A percentile compares a stretch with the other conserved stretches of the same genome.
Conservation (phyloP, 2,329 filamentous ascomycete species). For the Cordyceps fumosorosea region DNA sequence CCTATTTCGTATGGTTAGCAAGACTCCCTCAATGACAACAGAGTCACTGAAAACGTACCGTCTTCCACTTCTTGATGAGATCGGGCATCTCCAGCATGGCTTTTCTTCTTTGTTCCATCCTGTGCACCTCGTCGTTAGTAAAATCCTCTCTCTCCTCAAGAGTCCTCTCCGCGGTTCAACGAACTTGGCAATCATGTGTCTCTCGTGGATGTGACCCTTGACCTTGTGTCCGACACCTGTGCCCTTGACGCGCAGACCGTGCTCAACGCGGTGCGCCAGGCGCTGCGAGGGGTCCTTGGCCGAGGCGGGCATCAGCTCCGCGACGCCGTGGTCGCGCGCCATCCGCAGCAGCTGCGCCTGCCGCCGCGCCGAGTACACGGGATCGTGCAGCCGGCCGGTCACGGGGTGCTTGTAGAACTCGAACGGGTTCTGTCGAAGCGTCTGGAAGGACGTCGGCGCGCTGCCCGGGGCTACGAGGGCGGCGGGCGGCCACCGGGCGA, state of each 20-base stretch:
- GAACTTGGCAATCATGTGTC: conserved; percentile 69
- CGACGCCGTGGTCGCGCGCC: conserved; percentile 69
- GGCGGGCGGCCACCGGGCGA: conserved; percentile 79
- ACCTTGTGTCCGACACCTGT: conserved; percentile 88
- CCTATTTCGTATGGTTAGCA: conserved; percentile 35
- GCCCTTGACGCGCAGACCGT: conserved; percentile 79
- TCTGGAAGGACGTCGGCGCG: conserved; percentile 45
- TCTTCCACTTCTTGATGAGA: conserved; percentile 88
- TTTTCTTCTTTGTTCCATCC: conserved; percentile 80
- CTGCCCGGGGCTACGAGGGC: conserved; percentile 45
- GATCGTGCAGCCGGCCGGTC: conserved; percentile 78
- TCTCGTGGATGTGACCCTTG: conserved; percentile 93
- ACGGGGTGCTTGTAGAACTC: conserved; percentile 67
- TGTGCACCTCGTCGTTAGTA: conserved; percentile 32
- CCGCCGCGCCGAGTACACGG: conserved; percentile 73
- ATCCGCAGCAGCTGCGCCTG: conserved; percentile 90
- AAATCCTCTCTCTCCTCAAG: background rate
- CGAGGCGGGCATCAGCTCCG: conserved; percentile 71
- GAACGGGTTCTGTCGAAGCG: conserved; percentile 70
- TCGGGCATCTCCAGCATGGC: conserved; percentile 94
- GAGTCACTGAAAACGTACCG: conserved; percentile 49
- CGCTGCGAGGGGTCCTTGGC: conserved; percentile 68
- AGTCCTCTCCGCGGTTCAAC: conserved; percentile 23
- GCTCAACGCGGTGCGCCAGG: conserved; percentile 66
- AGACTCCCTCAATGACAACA: background rate